A percentile compares a stretch with the other conserved stretches of the same genome.
These are phyloP conservation scores for Taiwanofungus camphoratus DNA, from an alignment of 1,284 basidiomycete species.

Conservation along the genomic window DNA sequence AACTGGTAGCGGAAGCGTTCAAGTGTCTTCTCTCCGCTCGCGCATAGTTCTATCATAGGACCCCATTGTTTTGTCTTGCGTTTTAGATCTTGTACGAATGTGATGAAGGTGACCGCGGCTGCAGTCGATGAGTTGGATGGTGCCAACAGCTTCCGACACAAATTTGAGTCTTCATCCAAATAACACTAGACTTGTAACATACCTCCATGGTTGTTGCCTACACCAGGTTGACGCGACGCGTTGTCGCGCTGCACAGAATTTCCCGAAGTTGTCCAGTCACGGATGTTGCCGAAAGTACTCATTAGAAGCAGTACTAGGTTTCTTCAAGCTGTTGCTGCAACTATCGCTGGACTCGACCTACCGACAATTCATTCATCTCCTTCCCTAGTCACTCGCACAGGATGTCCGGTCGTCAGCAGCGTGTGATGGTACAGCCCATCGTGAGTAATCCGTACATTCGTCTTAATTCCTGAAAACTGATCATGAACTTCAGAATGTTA, in stretches of 20 bases:
- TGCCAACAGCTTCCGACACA: slow-evolving; percentile 32
- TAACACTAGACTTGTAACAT: slow-evolving; percentile 7
- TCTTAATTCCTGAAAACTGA: slow-evolving; percentile 4
- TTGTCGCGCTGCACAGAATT: slow-evolving; percentile 20
- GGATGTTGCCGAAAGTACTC: too few species aligned
- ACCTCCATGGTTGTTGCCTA: slow-evolving; percentile 32
- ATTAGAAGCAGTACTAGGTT: too few species aligned
- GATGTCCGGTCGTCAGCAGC: slow-evolving; percentile 89
- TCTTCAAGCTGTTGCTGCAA: too few species aligned
- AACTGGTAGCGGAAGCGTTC: slow-evolving; percentile 97
- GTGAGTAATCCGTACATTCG: slow-evolving; percentile 42
- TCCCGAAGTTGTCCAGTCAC: slow-evolving; percentile 14
- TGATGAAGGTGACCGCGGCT: slow-evolving; percentile 97
- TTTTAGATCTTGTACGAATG: slow-evolving; percentile 98
- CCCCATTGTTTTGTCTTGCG: slow-evolving; percentile 95
- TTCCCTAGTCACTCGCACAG: slow-evolving; percentile 30
- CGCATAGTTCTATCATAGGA: slow-evolving; percentile 94
- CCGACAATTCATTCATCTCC: slow-evolving; percentile 11
- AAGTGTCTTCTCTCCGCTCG: slow-evolving; percentile 92
- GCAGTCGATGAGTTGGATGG: slow-evolving; percentile 83
- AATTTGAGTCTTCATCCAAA: too few species aligned
- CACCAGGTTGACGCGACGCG: slow-evolving; percentile 24
- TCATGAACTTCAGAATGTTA: slow-evolving; percentile 74
- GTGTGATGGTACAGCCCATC: slow-evolving; percentile 98
- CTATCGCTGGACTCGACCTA: too few species aligned